Evolutionary conservation across 495 filamentous ascomycete genomes (phyloP).

Genomic region (Ramalina peruviana): DNA sequence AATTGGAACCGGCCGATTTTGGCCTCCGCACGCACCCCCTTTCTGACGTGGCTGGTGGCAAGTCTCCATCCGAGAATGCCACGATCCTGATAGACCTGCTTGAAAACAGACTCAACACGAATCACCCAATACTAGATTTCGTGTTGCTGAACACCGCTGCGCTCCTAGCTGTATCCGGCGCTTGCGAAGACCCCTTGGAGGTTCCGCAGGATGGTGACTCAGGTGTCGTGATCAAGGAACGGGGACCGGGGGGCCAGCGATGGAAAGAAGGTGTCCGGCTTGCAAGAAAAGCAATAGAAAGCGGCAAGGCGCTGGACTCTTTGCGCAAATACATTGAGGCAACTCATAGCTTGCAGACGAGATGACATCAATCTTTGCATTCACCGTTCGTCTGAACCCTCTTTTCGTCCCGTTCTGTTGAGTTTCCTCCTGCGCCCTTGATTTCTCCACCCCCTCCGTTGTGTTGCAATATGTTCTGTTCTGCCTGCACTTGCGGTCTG

Average conservation of each 20-base stretch:
- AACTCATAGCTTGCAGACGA: conserved; percentile 22
- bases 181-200: conserved; percentile 62
- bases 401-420: too few relatives aligned
- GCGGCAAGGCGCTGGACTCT: conserved; percentile 62
- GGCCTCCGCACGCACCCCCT: conserved; percentile 66
- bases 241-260: conserved; percentile 67
- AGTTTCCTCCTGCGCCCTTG: too few relatives aligned
- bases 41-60: conserved; percentile 62
- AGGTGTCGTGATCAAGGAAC: conserved; percentile 58
- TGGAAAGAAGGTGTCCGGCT: conserved; percentile 88
- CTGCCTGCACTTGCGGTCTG: too few relatives aligned
- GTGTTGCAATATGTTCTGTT: too few relatives aligned
- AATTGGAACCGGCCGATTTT: conserved; percentile 67
- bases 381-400: too few relatives aligned
- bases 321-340: conserved; percentile 55
- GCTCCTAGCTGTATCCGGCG: conserved; percentile 64
- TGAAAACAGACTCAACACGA: conserved; percentile 50
- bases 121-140: conserved; percentile 82
- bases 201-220: conserved; percentile 48
- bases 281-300: conserved; percentile 70
- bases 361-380: too few relatives aligned
- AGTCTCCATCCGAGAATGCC: conserved; percentile 74
- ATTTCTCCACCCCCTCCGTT: too few relatives aligned
- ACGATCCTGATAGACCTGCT: conserved; percentile 66
- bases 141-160: conserved; percentile 90